Evolutionary conservation across 176 grass and related monocot genomes (phyloP).

Genomic region (Poa pratensis): DNA sequence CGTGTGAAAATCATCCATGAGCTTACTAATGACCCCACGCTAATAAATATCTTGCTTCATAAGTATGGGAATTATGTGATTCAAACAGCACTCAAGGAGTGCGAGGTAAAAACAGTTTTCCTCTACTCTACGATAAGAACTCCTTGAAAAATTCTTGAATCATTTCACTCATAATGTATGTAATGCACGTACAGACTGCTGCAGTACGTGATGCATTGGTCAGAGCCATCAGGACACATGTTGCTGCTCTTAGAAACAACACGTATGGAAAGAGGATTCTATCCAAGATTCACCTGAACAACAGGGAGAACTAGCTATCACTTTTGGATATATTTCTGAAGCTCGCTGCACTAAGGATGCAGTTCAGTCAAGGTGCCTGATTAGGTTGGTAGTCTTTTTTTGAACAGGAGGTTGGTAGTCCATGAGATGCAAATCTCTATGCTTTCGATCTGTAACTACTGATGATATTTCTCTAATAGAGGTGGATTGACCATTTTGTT

Average conservation of each 20-base stretch:
- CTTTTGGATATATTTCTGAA: not conserved
- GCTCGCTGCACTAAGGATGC: not conserved
- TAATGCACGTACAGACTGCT: slow-evolving; percentile 41
- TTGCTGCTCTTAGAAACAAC: slow-evolving; percentile 47
- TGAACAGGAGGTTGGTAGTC: not conserved
- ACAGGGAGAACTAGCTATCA: slow-evolving; percentile 20
- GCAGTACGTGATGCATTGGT: slow-evolving; percentile 35
- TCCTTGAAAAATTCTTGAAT: not conserved
- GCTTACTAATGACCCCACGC: slow-evolving; percentile 54
- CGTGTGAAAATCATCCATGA: slow-evolving; percentile 59
- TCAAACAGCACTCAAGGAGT: slow-evolving; percentile 58
- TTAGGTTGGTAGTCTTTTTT: not conserved
- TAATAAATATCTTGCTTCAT: slow-evolving; percentile 50
- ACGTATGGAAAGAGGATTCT: slow-evolving; percentile 70
- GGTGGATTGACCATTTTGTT: not conserved
- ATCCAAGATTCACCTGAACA: slow-evolving; percentile 56
- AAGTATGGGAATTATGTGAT: slow-evolving; percentile 83
- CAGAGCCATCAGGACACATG: slow-evolving; percentile 48
- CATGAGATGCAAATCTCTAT: not conserved
- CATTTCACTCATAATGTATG: not conserved
- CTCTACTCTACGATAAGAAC: not conserved
- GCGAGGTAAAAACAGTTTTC: slow-evolving; percentile 40
- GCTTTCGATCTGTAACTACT: not conserved
- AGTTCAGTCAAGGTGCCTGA: not conserved
- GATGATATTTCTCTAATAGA: not conserved